Evolutionary conservation across 805 yeast species (phyloP).

Genomic region (Saccharomyces eubayanus): DNA sequence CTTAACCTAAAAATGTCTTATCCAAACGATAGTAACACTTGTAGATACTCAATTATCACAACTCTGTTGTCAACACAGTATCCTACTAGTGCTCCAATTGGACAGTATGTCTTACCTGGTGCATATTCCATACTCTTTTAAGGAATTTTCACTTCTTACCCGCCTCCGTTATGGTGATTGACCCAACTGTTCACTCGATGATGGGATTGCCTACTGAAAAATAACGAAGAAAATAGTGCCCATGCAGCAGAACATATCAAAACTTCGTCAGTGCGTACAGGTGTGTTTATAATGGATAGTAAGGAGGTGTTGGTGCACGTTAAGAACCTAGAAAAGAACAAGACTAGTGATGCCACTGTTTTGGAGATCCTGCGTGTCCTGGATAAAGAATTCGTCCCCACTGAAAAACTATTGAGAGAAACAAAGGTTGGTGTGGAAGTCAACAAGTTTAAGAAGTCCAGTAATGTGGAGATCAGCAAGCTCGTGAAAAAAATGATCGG

Average conservation of each 20-base stretch:
- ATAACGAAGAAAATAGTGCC: neutral
- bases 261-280: neutral
- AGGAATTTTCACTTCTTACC: neutral
- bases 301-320: constrained; percentile 65
- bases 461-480: constrained; percentile 55
- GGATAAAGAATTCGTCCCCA: constrained; percentile 65
- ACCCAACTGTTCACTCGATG: neutral
- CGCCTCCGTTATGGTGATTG: neutral
- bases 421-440: constrained; percentile 97
- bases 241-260: neutral
- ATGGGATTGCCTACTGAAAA: neutral
- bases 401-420: constrained; percentile 75
- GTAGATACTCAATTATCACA: neutral
- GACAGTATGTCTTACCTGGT: neutral
- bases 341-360: constrained; percentile 49
- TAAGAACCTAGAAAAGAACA: constrained; percentile 64
- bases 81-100: neutral
- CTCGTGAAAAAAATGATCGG: constrained; percentile 77
- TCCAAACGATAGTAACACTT: neutral
- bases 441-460: constrained; percentile 68
- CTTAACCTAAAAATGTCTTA: neutral
- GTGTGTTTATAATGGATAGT: constrained; percentile 44
- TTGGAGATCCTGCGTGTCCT: constrained; percentile 57
- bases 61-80: neutral
- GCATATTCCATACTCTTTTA: neutral